A percentile compares a stretch with the other conserved stretches of the same genome.
These are phyloP conservation scores for Irpex rosettiformis DNA, from an alignment of 1,284 basidiomycete genomes.

Conservation along the genomic window DNA sequence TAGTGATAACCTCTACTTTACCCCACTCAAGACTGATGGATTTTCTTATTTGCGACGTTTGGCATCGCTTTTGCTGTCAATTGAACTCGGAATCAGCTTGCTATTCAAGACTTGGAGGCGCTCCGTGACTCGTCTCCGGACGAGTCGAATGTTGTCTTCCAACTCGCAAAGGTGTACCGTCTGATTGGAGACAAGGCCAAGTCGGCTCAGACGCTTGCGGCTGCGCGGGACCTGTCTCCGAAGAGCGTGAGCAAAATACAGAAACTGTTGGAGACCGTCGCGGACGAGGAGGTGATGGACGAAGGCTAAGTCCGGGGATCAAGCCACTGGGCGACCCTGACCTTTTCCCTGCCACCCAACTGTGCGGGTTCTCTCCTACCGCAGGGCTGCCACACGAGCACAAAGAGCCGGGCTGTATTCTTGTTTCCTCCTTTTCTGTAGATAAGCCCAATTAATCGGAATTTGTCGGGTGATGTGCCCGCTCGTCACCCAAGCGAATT, in stretches of 20 bases:
- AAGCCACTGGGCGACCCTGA: neutral
- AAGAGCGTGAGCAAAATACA: conserved; percentile 76
- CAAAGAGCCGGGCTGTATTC: neutral
- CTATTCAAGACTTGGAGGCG: conserved; percentile 75
- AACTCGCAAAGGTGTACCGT: conserved; percentile 89
- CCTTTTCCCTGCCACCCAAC: neutral
- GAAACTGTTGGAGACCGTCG: conserved; percentile 67
- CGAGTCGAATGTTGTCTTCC: conserved; percentile 93
- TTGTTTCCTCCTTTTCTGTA: conserved; percentile 3
- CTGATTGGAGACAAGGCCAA: conserved; percentile 74
- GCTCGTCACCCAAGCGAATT: neutral
- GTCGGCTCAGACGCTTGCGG: conserved; percentile 79
- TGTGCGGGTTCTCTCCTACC: neutral
- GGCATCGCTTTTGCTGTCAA: conserved; percentile 11
- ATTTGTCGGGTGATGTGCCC: conserved; percentile 16
- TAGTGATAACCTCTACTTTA: conserved; percentile 34
- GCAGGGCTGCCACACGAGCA: neutral
- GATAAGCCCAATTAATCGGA: conserved; percentile 6
- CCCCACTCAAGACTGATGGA: conserved; percentile 23
- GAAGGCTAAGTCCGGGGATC: conserved; percentile 43
- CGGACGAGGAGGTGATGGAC: conserved; percentile 75
- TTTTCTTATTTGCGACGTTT: conserved; percentile 20
- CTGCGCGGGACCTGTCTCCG: conserved; percentile 82
- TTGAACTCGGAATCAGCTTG: conserved; percentile 48
- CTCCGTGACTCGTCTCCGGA: conserved; percentile 82